Evolutionary conservation across 805 yeast genomes (phyloP), one percentile per base, ranked within the genome.

Genomic region (Wickerhamiella cacticola): DNA sequence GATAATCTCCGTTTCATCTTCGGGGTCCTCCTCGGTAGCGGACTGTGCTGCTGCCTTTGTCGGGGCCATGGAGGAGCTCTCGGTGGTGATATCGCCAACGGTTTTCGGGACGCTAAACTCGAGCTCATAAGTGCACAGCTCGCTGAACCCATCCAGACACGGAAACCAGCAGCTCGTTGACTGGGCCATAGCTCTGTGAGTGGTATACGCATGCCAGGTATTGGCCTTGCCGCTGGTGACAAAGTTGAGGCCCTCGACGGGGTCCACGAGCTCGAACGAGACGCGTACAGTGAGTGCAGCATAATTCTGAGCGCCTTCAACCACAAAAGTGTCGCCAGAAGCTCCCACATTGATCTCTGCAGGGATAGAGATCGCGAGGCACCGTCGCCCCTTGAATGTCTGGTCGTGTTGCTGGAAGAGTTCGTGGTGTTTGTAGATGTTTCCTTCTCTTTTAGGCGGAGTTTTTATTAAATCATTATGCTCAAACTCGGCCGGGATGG

Each of bases 111-210:
- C 78, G 52, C 80, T 76, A n/a, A 92, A 69, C 59, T 85, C 94
- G 8, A 92, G 61, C 53, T 87, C 87, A 97, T 97, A 92, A 0
- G 96, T 82, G 38, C 83, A 81, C 52, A 85, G 75, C 56, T 87
- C 96, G 75, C 88, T 81, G 26, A 87, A 63, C 40, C 81, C 83
- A 54, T 92, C 96, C 5, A 92, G 73, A 60, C 98, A 92, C 0
- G 99, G 99, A 43, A 92, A 82, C 99, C 99, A 92, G n/a, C 87
- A 81, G 2, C 95, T 84, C 0, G 97, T 83, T 13, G 92, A 76
- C 3, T 82, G 72, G 15, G 86, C 85, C 40, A 80, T 64, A 24
- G 85, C 87, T 3, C 84, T 72, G 58, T 89, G 88, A 1, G 76
- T 70, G 0, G 97, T 89, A 63, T 82, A 87, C 1, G 85, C 94